Conservation (phyloP, 768 basidiomycete genomes). For the Boletellus sp. region DNA sequence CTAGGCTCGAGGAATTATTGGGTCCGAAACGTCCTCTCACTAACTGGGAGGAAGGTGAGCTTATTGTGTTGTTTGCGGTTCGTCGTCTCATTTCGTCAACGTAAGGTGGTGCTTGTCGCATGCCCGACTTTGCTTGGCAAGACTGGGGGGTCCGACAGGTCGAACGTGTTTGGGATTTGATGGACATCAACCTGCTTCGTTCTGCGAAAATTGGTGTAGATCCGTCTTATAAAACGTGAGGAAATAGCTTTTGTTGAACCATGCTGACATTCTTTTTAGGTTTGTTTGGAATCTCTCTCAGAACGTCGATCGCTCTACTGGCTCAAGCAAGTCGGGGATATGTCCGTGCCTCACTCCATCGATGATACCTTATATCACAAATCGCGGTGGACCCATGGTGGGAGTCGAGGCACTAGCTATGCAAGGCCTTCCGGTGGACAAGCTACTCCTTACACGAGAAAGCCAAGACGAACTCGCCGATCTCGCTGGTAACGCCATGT, state of each 20-base stretch:
- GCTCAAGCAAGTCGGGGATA: constrained; percentile 76
- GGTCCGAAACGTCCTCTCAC: constrained; percentile 85
- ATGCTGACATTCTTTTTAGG: constrained; percentile 36
- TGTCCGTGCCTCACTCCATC: constrained; percentile 92
- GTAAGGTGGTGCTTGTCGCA: constrained; percentile 74
- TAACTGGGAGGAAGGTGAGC: constrained; percentile 85
- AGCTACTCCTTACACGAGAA: constrained; percentile 87
- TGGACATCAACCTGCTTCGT: constrained; percentile 87
- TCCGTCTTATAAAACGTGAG: constrained; percentile 85
- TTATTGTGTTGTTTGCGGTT: background rate
- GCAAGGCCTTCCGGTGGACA: constrained; percentile 92
- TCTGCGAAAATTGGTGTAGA: constrained; percentile 79
- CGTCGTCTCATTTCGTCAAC: background rate
- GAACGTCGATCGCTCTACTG: constrained; percentile 90
- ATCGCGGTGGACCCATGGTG: constrained; percentile 93
- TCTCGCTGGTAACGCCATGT: constrained; percentile 97
- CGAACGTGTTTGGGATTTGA: constrained; percentile 91
- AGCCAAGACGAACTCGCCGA: constrained; percentile 92
- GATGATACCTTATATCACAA: constrained; percentile 96
- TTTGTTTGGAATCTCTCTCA: constrained; percentile 96
- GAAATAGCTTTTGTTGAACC: constrained; percentile 4
- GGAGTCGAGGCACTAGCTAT: constrained; percentile 90
- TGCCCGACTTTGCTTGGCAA: constrained; percentile 88
- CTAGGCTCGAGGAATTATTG: constrained; percentile 76
- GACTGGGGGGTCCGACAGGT: constrained; percentile 94